Evolutionary conservation across 2,329 filamentous ascomycete species (phyloP), one percentile per base, ranked within the genome.

Genomic region (Alternaria longipes): DNA sequence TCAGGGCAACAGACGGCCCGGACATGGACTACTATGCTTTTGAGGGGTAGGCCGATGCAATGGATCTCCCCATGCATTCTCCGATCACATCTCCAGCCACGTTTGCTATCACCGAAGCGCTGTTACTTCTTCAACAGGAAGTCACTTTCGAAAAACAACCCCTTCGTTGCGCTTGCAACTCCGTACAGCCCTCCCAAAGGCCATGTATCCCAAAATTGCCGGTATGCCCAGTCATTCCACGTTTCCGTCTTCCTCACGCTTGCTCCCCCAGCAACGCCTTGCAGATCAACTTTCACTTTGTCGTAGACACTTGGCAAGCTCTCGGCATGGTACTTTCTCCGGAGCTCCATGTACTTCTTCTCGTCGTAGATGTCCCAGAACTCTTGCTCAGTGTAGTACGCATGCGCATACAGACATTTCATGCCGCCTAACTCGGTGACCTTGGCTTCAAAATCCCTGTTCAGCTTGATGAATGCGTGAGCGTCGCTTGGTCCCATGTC

Each of bases 361-460:
- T 82, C 78, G 53, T 87, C 83, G 75, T 92, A 91, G 54, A 89
- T 83, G 28, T 80, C 73, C 89, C 90, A 91, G 75, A 92, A 93
- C 74, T 91, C 87, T 1, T 84, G 80, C 74, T 91, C 86, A 18
- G 86, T 85, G 77, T 95, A 96, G 81, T 93, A 96, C 0, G 91
- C 90, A 74, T 94, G 91, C 4, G 93, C 92, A 78, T 97, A 96
- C 20, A 96, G 82, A 89, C 92, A 96, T 82, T 96, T 97, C 83
- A 91, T 88, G 8, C 93, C 93, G 32, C 89, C 88, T 1, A 96
- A 84, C 68, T 88, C 84, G 47, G 83, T 82, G 1, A 94, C 85
- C 73, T 91, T 90, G 28, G 82, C 80, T 80, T 96, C 93, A 32
- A 96, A 84, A 38, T 84, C 84, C 24, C 90, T 85, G 79, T 97